Percentiles rank a stretch among this genome's conserved stretches.
Evolutionary conservation across 2,329 filamentous ascomycete genomes (phyloP).

Genomic region (Neofusicoccum ribis): DNA sequence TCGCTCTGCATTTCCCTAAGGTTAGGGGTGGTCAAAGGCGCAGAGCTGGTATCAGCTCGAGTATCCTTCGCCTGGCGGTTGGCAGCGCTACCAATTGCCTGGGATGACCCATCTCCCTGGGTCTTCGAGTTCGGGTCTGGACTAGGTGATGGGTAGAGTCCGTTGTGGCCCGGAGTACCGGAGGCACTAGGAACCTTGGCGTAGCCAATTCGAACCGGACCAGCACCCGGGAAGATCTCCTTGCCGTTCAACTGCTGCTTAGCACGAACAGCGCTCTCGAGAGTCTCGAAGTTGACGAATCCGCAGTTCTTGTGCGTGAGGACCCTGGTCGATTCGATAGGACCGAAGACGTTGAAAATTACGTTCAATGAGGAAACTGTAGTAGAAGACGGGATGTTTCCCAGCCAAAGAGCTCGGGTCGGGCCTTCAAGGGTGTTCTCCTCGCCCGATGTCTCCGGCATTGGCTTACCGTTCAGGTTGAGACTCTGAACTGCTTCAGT

Average conservation of each 20-base stretch:
- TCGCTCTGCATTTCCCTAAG: conserved; percentile 78
- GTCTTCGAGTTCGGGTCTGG: conserved; percentile 67
- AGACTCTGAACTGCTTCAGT: conserved; percentile 80
- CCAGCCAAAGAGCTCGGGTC: conserved; percentile 92
- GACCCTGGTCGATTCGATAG: conserved; percentile 87
- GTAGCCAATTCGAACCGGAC: conserved; percentile 93
- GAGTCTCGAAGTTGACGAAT: conserved; percentile 93
- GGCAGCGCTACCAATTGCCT: conserved; percentile 40
- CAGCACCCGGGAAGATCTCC: conserved; percentile 96
- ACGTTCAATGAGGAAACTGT: conserved; percentile 92
- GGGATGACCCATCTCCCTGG: conserved; percentile 18
- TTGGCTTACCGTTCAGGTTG: conserved; percentile 66
- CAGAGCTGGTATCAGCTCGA: conserved; percentile 47
- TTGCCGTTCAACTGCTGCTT: conserved; percentile 89
- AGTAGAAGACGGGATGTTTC: conserved; percentile 94
- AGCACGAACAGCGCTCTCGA: conserved; percentile 88
- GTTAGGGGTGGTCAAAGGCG: conserved; percentile 67
- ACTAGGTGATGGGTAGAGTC: conserved; percentile 85
- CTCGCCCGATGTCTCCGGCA: conserved; percentile 64
- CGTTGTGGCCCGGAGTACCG: conserved; percentile 83
- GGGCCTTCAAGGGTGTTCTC: conserved; percentile 83
- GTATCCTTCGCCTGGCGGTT: conserved; percentile 34
- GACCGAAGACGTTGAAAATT: conserved; percentile 91
- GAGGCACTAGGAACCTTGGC: conserved; percentile 92
- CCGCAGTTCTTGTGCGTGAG: conserved; percentile 98